phyloP scores from a whole-genome alignment of 257 asterid genomes.

The Solanum ossicruentum region DNA sequence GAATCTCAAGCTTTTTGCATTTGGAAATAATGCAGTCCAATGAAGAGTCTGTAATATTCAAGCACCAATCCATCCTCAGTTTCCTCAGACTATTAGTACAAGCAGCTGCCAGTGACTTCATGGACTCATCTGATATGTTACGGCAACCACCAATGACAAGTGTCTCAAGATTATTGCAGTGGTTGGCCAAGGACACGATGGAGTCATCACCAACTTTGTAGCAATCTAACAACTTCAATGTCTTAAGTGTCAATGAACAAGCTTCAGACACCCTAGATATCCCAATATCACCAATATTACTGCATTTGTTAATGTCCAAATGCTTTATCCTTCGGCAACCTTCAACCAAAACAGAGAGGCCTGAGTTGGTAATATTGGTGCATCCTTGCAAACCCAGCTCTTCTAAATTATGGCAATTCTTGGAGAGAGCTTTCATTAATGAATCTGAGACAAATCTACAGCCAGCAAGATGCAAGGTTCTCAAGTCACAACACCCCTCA shows the following conservation, averaged over 20 bases:
- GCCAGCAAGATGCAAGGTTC: conserved; percentile 52
- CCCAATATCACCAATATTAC: conserved; percentile 59
- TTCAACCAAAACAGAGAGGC: conserved; percentile 55
- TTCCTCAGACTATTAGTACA: conserved; percentile 47
- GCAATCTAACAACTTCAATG: conserved; percentile 74
- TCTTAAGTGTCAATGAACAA: conserved; percentile 49
- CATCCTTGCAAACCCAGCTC: conserved; percentile 74
- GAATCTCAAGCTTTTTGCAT: conserved; percentile 75
- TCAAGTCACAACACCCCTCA: conserved; percentile 51
- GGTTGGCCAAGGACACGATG: conserved; percentile 37
- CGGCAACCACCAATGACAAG: conserved; percentile 84
- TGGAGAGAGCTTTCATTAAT: conserved; percentile 51
- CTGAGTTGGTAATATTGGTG: conserved; percentile 56
- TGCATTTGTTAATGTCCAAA: conserved; percentile 73
- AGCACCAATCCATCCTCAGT: conserved; percentile 97
- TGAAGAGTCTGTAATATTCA: conserved; percentile 52
- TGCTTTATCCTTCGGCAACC: conserved; percentile 67
- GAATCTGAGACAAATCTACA: conserved; percentile 68
- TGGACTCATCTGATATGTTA: conserved; percentile 48
- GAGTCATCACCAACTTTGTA: conserved; percentile 64
- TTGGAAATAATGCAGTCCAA: conserved; percentile 34
- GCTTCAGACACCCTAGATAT: conserved; percentile 45
- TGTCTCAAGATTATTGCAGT: conserved; percentile 58
- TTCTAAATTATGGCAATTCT: conserved; percentile 55
- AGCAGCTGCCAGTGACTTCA: conserved; percentile 49